These are phyloP conservation scores for Pneumocystis canis DNA, from an alignment of 1,139 yeast genomes.

Conservation along the genomic window DNA sequence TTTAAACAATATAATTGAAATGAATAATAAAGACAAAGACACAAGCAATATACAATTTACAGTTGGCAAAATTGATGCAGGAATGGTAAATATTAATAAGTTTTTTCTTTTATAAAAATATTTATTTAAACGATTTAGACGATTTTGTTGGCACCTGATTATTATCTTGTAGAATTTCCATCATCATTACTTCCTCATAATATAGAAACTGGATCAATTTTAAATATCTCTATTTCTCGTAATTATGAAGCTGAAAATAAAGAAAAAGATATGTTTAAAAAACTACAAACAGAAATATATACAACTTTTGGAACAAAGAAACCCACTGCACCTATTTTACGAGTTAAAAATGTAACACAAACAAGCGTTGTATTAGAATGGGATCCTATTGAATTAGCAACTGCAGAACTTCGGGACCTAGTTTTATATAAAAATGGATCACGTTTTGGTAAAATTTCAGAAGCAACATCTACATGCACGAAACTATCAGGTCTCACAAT, in stretches of 20 bases:
- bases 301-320: conserved; percentile 55
- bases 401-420: conserved; percentile 63
- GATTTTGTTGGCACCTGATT: conserved; percentile 74
- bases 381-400: conserved; percentile 75
- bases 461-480: conserved; percentile 64
- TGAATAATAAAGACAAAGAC: not conserved
- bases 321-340: conserved; percentile 62
- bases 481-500: conserved; percentile 84
- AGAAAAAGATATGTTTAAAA: conserved; percentile 45
- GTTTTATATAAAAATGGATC: conserved; percentile 65
- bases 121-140: conserved; percentile 29
- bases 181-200: conserved; percentile 82
- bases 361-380: conserved; percentile 90
- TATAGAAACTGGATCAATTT: conserved; percentile 86
- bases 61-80: conserved; percentile 91
- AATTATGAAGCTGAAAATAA: conserved; percentile 53
- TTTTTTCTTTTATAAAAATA: not conserved
- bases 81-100: conserved; percentile 29
- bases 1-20: not conserved
- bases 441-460: conserved; percentile 74
- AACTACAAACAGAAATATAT: conserved; percentile 60
- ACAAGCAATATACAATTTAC: conserved; percentile 32
- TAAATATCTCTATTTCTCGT: conserved; percentile 70
- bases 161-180: conserved; percentile 90
- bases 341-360: conserved; percentile 69